Evolutionary conservation across 768 basidiomycete species (phyloP).

Genomic region (Leccinellum albellum): DNA sequence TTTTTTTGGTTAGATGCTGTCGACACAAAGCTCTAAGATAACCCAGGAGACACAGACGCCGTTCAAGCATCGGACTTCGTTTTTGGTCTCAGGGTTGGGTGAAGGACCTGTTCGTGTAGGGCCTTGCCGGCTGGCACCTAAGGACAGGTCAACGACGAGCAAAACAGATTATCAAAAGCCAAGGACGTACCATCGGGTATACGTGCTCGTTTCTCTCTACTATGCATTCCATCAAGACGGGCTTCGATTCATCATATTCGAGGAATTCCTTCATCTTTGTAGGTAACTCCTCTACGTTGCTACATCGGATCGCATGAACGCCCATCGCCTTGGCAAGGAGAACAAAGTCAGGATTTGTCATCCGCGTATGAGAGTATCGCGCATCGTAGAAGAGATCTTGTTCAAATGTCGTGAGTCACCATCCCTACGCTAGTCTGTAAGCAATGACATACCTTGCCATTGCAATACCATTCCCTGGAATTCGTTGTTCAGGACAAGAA

Average conservation of each 20-base stretch:
- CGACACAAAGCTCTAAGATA: background rate
- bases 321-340: slow-evolving; percentile 87
- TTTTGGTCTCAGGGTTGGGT: slow-evolving; percentile 46
- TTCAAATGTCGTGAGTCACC: slow-evolving; percentile 1
- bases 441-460: slow-evolving; percentile 78
- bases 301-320: slow-evolving; percentile 84
- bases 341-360: slow-evolving; percentile 96
- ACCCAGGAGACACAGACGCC: background rate
- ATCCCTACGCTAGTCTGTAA: background rate
- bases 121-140: slow-evolving; percentile 92
- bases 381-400: slow-evolving; percentile 92
- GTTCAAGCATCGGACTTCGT: slow-evolving; percentile 23
- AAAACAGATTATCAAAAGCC: background rate
- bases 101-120: slow-evolving; percentile 85
- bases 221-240: slow-evolving; percentile 86
- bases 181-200: slow-evolving; percentile 73
- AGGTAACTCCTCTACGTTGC: slow-evolving; percentile 69
- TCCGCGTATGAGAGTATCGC: slow-evolving; percentile 94
- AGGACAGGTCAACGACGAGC: background rate
- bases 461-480: slow-evolving; percentile 99
- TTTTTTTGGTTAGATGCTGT: background rate
- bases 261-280: slow-evolving; percentile 98
- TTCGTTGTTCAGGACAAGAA: slow-evolving; percentile 90
- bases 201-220: slow-evolving; percentile 85
- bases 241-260: slow-evolving; percentile 84